A percentile compares a stretch with the other conserved stretches of the same genome.
Evolutionary conservation across 306 rosid genomes (phyloP).

Genomic region (Trifolium repens): DNA sequence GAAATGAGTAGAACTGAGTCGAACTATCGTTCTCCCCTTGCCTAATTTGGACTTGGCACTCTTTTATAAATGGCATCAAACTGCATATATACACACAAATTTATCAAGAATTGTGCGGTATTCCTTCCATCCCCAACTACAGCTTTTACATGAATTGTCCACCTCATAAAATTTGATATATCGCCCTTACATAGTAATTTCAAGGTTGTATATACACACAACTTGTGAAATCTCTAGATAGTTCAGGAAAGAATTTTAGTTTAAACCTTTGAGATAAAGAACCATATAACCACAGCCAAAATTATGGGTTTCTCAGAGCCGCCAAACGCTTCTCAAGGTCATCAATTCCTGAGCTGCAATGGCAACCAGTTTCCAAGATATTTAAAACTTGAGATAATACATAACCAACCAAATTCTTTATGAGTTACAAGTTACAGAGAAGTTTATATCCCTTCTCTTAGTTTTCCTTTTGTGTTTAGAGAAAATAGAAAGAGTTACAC

Average conservation of each 20-base stretch:
- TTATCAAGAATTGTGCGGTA: background rate
- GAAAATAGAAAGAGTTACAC: background rate
- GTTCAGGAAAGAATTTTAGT: conserved; percentile 19
- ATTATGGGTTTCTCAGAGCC: conserved; percentile 80
- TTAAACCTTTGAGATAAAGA: conserved; percentile 10
- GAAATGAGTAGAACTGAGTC: no score
- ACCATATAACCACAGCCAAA: conserved; percentile 28
- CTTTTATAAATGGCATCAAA: conserved; percentile 16
- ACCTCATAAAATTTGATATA: conserved; percentile 26
- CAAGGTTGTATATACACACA: conserved; percentile 43
- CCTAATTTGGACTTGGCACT: conserved; percentile 18
- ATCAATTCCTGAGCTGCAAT: conserved; percentile 72
- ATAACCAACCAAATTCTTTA: conserved; percentile 21
- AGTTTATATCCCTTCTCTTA: background rate
- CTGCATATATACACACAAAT: background rate
- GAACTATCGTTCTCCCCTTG: background rate
- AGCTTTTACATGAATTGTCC: background rate
- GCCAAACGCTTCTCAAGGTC: conserved; percentile 95
- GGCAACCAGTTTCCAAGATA: conserved; percentile 37
- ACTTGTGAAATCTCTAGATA: conserved; percentile 29
- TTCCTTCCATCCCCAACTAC: conserved; percentile 11
- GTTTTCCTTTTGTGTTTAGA: background rate
- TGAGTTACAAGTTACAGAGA: background rate
- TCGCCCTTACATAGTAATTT: conserved; percentile 12
- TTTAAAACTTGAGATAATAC: background rate